Evolutionary conservation across 495 filamentous ascomycete species (phyloP).

Genomic region (Penicillium robsamsonii): DNA sequence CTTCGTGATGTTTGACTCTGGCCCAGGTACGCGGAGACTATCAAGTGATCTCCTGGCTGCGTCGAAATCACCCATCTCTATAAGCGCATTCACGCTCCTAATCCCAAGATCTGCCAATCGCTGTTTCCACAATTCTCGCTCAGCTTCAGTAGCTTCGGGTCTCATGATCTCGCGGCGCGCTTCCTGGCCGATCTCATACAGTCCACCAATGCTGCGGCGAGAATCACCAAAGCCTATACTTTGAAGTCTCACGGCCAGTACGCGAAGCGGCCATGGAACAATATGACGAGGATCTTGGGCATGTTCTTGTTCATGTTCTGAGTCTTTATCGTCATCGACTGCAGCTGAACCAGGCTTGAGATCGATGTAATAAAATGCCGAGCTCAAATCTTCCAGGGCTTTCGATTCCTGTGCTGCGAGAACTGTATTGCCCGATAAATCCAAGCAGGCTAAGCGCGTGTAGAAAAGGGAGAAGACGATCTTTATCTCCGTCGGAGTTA

Average conservation of each 20-base stretch:
- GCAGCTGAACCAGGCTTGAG: constrained; percentile 20
- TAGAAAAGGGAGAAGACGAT: constrained; percentile 77
- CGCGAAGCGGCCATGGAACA: constrained; percentile 83
- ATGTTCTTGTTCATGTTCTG: constrained; percentile 34
- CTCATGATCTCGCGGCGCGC: constrained; percentile 55
- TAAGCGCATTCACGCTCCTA: constrained; percentile 71
- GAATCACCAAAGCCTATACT: constrained; percentile 80
- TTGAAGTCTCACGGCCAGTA: constrained; percentile 78
- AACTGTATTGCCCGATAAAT: constrained; percentile 63
- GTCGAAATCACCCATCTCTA: constrained; percentile 88
- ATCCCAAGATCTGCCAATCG: constrained; percentile 74
- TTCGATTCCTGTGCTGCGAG: constrained; percentile 86
- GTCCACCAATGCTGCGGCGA: constrained; percentile 77
- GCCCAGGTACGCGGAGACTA: constrained; percentile 35
- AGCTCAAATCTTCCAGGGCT: constrained; percentile 75
- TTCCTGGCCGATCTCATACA: constrained; percentile 84
- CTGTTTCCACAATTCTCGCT: constrained; percentile 61
- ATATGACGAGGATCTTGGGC: constrained; percentile 48
- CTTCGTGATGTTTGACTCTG: constrained; percentile 35
- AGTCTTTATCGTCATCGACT: constrained; percentile 36
- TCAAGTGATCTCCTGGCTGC: constrained; percentile 69
- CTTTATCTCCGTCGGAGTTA: constrained; percentile 54
- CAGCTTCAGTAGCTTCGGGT: constrained; percentile 26
- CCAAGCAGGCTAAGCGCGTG: constrained; percentile 77
- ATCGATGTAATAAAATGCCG: constrained; percentile 63